Evolutionary conservation across 164 flowering plant species (phyloP).

Genomic region (Vitis rotundifolia): DNA sequence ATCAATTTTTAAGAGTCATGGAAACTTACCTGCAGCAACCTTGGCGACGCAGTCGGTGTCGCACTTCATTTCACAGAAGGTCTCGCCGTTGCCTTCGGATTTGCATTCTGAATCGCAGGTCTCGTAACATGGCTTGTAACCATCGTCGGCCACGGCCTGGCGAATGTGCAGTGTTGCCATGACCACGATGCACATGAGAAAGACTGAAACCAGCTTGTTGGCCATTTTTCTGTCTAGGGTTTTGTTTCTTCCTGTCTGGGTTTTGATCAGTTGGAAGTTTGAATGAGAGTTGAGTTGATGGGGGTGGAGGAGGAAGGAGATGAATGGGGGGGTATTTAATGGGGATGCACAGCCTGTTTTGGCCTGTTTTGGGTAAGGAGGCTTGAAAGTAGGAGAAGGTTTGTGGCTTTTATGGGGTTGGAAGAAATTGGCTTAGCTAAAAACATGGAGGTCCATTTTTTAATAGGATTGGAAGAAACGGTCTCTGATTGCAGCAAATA

Average conservation of each 20-base stretch:
- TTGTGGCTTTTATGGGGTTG: too few species aligned
- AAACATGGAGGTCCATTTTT: too few species aligned
- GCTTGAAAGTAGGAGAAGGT: too few species aligned
- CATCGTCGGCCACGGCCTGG: background rate
- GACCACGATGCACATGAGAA: slow-evolving; percentile 23
- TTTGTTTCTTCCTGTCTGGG: background rate
- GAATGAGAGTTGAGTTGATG: background rate
- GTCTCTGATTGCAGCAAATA: too few species aligned
- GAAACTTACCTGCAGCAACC: slow-evolving; percentile 9
- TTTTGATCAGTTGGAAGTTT: background rate
- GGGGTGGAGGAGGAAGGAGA: too few species aligned
- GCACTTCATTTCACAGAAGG: slow-evolving; percentile 32
- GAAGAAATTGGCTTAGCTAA: too few species aligned
- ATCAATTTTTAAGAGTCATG: too few species aligned
- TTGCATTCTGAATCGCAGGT: slow-evolving; percentile 14
- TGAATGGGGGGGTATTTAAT: background rate
- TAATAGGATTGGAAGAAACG: too few species aligned
- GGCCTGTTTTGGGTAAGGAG: background rate
- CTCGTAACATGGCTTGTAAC: slow-evolving; percentile 2
- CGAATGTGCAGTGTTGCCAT: slow-evolving; percentile 5
- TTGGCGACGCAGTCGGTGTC: slow-evolving; percentile 17
- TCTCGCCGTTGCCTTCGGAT: slow-evolving; percentile 4
- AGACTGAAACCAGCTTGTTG: slow-evolving; percentile 24
- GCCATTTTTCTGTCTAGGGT: slow-evolving; percentile 7
- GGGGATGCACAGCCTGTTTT: background rate